Base-by-base conservation (phyloP, 495 filamentous ascomycete genomes). In the Saxophila tyrrhenica region DNA sequence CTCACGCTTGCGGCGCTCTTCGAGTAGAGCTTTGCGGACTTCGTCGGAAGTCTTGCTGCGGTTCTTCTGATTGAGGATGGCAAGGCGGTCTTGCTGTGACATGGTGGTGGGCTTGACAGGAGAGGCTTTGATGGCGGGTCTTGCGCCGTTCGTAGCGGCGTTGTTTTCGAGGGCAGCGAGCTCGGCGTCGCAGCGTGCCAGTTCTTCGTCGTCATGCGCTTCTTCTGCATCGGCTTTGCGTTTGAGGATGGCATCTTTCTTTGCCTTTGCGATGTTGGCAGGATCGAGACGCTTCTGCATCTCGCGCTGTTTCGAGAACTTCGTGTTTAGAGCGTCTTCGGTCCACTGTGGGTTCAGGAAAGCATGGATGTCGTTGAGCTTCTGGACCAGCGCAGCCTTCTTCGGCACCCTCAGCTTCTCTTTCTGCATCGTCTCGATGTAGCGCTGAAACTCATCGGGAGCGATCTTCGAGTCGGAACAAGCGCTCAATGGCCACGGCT, bases 21-120 rank as follows among this genome's bases (percentile, higher is more conserved):
- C 80, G 21, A 92, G 70, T 67, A 94, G 86, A 5, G 90, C 89
- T 67, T 85, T 83, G 48, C 90, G 87, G 8, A 94, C 82, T 20
- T 84, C 80, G 59, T 94, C 85, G 16, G 78, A 75, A 62, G 94
- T 94, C 57, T 79, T 76, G 50, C 80, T 80, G 45, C 89, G 84
- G 70, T 92, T 92, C 59, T 81, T 78, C 2, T 75, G 68, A 68
- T 95, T 96, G 63, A 91, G 64, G 39, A 79, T 73, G 15, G 83
- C 82, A 9, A 95, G 75, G 35, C 83, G 82, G 55, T 94, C 85
- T 67, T 87, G 84, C 0, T 52, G 39, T 2, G 58, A 25, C 23
- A 56, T 47, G 15, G 56, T 17, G 0, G 48, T 29, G 11, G 22
- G 45, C 21, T 51, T 22, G 32, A 38, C 60, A 43, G 72, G 70